phyloP scores from a whole-genome alignment of 2,329 filamentous ascomycete genomes.

The Ophiostoma quercus region DNA sequence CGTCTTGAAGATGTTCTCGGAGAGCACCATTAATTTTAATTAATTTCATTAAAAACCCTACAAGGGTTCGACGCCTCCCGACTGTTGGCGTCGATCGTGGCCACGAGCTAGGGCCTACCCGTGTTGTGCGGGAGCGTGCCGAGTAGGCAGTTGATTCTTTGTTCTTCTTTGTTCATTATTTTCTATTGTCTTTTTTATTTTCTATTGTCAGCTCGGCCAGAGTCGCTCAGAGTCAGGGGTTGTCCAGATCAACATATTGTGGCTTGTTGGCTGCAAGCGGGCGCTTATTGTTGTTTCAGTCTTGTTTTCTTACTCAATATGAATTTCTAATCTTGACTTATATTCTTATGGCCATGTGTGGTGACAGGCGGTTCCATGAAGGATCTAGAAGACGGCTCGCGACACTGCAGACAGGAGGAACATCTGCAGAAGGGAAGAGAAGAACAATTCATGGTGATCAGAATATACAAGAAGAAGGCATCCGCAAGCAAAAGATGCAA shows the following conservation, averaged over 20 bases:
- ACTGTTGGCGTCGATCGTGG: not conserved
- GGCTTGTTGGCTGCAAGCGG: not conserved
- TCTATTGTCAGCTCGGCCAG: too few relatives aligned
- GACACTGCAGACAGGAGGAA: not conserved
- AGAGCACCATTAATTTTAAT: not conserved
- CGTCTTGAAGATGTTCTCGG: not conserved
- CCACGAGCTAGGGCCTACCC: conserved; percentile 7
- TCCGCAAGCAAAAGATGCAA: not conserved
- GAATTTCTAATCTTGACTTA: not conserved
- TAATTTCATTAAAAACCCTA: too few relatives aligned
- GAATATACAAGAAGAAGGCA: not conserved
- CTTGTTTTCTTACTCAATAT: not conserved
- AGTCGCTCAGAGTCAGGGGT: too few relatives aligned
- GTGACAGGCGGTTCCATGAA: conserved; percentile 3
- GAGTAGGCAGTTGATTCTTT: not conserved
- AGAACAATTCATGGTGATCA: not conserved
- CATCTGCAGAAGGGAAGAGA: not conserved
- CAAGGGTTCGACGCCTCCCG: not conserved
- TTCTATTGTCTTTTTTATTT: not conserved
- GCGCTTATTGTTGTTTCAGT: not conserved
- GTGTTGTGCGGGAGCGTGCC: not conserved
- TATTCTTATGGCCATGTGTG: not conserved
- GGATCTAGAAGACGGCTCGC: not conserved
- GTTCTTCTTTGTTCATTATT: not conserved
- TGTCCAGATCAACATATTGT: too few relatives aligned